These are phyloP conservation scores for Ruellia speciosa DNA, from an alignment of 305 asterid genomes.

Conservation along the genomic window DNA sequence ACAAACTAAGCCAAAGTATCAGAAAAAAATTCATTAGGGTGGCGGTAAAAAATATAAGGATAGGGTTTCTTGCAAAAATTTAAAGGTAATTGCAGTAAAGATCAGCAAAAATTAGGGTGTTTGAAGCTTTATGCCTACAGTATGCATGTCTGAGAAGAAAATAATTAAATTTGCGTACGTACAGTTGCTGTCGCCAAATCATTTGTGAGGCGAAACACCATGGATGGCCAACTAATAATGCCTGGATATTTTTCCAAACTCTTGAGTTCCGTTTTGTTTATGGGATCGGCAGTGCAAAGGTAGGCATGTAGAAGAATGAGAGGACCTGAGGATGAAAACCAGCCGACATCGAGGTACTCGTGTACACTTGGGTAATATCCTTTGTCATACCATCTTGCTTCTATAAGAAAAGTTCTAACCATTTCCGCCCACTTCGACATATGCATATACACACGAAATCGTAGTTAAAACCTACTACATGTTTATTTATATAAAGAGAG, in stretches of 20 bases:
- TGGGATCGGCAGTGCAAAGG: slow-evolving; percentile 31
- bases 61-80: no score
- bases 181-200: slow-evolving; percentile 68
- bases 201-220: slow-evolving; percentile 43
- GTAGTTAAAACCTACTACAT: no score
- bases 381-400: slow-evolving; percentile 51
- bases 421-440: slow-evolving; percentile 45
- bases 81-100: no score
- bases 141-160: no score
- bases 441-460: no score
- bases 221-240: slow-evolving; percentile 37
- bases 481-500: no score
- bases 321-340: slow-evolving; percentile 49
- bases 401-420: slow-evolving; percentile 36
- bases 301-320: slow-evolving; percentile 32
- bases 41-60: no score
- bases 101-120: no score
- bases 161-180: no score
- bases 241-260: slow-evolving; percentile 29
- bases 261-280: slow-evolving; percentile 29
- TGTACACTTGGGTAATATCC: slow-evolving; percentile 37
- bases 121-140: no score
- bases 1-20: no score
- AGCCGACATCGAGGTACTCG: slow-evolving; percentile 40
- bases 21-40: no score